Evolutionary conservation across 345 rosid species (phyloP).

Genomic region (Lepidium didymum): DNA sequence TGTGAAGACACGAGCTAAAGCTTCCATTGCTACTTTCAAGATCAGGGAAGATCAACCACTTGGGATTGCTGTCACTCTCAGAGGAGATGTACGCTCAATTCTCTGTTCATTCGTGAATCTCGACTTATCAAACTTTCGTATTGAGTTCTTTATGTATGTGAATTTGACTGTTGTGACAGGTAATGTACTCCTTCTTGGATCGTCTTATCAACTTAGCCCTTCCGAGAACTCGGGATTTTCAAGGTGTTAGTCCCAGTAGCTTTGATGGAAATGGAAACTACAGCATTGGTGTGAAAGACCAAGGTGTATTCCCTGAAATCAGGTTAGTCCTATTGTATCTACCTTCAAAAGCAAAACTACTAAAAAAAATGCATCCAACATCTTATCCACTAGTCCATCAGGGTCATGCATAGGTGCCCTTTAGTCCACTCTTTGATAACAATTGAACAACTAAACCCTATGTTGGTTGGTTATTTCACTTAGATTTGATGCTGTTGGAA

Average conservation of each 20-base stretch:
- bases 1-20: slow-evolving; percentile 70
- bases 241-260: slow-evolving; percentile 76
- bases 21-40: slow-evolving; percentile 80
- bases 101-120: background rate
- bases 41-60: slow-evolving; percentile 88
- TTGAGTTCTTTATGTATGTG: background rate
- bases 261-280: slow-evolving; percentile 91
- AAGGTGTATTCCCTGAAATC: slow-evolving; percentile 85
- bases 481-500: slow-evolving; percentile 54
- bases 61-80: slow-evolving; percentile 81
- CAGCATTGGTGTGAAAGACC: slow-evolving; percentile 77
- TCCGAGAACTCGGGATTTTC: slow-evolving; percentile 92
- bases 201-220: slow-evolving; percentile 89
- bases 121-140: background rate
- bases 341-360: background rate
- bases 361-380: background rate
- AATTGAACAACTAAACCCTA: background rate
- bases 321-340: slow-evolving; percentile 12
- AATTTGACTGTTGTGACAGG: slow-evolving; percentile 32
- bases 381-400: background rate
- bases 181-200: slow-evolving; percentile 87
- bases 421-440: background rate
- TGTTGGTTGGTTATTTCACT: background rate
- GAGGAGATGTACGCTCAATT: slow-evolving; percentile 64
- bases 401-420: background rate